Percentiles rank a stretch among this genome's conserved stretches.
Conservation (phyloP, 257 asterid species). For the Nicotiana knightiana region DNA sequence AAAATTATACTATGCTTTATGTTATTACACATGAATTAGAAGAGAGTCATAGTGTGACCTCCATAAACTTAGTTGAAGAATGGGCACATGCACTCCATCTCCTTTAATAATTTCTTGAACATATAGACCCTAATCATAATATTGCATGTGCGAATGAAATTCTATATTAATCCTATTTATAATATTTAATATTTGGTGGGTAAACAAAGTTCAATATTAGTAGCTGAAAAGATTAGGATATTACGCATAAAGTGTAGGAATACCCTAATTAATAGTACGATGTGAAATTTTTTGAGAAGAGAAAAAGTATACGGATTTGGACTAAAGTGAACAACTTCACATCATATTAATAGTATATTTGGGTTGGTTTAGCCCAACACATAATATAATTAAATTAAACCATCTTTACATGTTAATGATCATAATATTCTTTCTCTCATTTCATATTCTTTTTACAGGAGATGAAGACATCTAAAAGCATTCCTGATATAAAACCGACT, state of each 20-base stretch:
- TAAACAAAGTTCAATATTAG: too few relatives aligned
- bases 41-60: background rate
- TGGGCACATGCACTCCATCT: background rate
- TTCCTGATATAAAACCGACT: constrained; percentile 55
- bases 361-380: too few relatives aligned
- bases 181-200: too few relatives aligned
- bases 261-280: too few relatives aligned
- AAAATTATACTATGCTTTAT: background rate
- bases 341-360: too few relatives aligned
- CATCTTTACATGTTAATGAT: background rate
- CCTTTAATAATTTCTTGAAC: background rate
- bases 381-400: background rate
- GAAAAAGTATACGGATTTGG: too few relatives aligned
- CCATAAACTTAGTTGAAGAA: background rate
- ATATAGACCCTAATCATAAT: background rate
- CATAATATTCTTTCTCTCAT: background rate
- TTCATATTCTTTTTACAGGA: constrained; percentile 25
- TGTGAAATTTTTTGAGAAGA: too few relatives aligned
- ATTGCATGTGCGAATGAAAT: too few relatives aligned
- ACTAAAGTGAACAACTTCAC: too few relatives aligned
- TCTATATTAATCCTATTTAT: too few relatives aligned
- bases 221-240: too few relatives aligned
- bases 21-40: background rate
- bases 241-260: too few relatives aligned
- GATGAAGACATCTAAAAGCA: constrained; percentile 32